phyloP scores from a whole-genome alignment of 768 basidiomycete genomes.

The Calvatia gigantea region DNA sequence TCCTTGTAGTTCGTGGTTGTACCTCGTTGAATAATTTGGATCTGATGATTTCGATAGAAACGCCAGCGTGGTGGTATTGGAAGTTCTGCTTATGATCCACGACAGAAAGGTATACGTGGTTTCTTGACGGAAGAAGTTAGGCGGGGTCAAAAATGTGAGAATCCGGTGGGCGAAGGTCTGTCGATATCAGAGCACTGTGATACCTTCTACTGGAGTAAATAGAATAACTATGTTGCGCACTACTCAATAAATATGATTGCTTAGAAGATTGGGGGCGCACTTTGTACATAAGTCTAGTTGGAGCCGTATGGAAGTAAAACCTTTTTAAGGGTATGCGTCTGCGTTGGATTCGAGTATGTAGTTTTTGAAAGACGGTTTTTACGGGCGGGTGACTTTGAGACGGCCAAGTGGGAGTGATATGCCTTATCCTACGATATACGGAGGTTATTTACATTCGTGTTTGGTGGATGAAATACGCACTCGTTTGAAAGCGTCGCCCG shows the following conservation, averaged over 20 bases:
- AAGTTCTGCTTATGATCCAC: slow-evolving; percentile 64
- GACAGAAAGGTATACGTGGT: slow-evolving; percentile 69
- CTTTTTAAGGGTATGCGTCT: slow-evolving; percentile 67
- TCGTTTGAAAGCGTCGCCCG: slow-evolving; percentile 67
- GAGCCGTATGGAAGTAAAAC: slow-evolving; percentile 64
- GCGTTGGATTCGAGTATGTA: slow-evolving; percentile 60
- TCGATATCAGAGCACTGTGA: neutral
- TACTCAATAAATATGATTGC: neutral
- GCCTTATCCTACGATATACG: slow-evolving; percentile 51
- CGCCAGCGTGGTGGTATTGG: slow-evolving; percentile 80
- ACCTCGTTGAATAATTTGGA: neutral
- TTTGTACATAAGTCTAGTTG: slow-evolving; percentile 17
- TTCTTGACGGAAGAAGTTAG: slow-evolving; percentile 51
- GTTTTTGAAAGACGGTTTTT: slow-evolving; percentile 66
- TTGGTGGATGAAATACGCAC: slow-evolving; percentile 35
- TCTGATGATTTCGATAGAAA: slow-evolving; percentile 19
- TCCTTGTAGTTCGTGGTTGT: slow-evolving; percentile 46
- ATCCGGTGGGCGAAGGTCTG: neutral
- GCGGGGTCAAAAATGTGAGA: neutral
- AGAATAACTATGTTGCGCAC: neutral
- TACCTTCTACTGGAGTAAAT: neutral
- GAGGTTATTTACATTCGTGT: neutral
- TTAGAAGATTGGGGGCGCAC: neutral
- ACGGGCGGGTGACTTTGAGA: slow-evolving; percentile 57
- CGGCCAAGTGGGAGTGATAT: slow-evolving; percentile 72